Evolutionary conservation across 331 rosid species (phyloP).

Genomic region (Rosa hybrid): DNA sequence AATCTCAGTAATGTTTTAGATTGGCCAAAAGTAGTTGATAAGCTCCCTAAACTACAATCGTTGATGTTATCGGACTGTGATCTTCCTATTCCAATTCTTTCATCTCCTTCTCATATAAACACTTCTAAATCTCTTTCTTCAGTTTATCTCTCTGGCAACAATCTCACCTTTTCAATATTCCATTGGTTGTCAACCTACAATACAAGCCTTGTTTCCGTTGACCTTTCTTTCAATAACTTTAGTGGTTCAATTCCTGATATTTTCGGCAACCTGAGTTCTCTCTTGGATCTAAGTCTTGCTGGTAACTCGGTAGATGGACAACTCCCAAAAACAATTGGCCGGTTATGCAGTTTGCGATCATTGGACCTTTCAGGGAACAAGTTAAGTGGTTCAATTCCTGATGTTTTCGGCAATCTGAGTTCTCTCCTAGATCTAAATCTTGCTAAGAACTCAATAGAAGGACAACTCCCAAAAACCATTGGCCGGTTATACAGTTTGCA

Average conservation of each 20-base stretch:
- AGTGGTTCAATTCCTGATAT: not conserved
- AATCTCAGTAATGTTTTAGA: not conserved
- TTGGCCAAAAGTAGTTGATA: not conserved
- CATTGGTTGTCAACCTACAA: not conserved
- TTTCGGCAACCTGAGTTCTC: not conserved
- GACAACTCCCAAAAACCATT: no score
- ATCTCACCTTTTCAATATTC: not conserved
- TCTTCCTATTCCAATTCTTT: not conserved
- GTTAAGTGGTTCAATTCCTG: no score
- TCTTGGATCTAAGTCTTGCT: no score
- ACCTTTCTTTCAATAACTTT: not conserved
- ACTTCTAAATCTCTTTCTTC: not conserved
- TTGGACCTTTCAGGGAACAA: no score
- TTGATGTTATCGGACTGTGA: not conserved
- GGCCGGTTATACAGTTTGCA: no score
- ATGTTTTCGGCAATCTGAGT: no score
- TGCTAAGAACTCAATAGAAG: no score
- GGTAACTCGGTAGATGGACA: no score
- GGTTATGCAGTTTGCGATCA: no score
- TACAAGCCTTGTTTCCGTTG: not conserved
- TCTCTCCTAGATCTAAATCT: no score
- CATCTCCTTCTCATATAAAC: not conserved
- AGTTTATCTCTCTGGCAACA: not conserved
- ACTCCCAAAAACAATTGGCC: no score
- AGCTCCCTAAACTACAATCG: not conserved